These are phyloP conservation scores for Cyberlindnera amylophila DNA, from an alignment of 805 yeast genomes.

Conservation along the genomic window DNA sequence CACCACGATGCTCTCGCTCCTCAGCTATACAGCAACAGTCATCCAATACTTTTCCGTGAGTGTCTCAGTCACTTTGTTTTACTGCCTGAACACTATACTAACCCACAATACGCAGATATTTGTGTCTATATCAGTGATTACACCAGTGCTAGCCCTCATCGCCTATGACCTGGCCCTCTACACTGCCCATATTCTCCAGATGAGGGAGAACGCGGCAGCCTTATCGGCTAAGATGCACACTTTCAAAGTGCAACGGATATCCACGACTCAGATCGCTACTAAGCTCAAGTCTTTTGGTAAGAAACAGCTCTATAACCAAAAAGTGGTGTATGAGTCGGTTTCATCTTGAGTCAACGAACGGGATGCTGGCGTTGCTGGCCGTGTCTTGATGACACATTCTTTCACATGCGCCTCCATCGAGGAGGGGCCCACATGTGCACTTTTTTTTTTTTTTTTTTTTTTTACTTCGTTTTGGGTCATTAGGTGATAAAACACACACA, in stretches of 20 bases:
- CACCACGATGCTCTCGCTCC: background rate
- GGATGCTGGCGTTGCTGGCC: background rate
- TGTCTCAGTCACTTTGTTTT: background rate
- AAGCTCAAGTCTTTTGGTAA: conserved; percentile 9
- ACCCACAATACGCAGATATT: conserved; percentile 4
- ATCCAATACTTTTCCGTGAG: conserved; percentile 15
- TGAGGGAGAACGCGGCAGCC: conserved; percentile 1
- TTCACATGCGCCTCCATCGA: background rate
- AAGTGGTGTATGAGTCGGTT: conserved; percentile 18
- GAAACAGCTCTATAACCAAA: conserved; percentile 12
- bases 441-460: too few species aligned
- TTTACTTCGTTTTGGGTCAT: too few species aligned
- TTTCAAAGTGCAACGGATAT: conserved; percentile 11
- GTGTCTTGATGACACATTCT: background rate
- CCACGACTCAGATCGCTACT: conserved; percentile 8
- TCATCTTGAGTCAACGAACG: background rate
- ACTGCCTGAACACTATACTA: background rate
- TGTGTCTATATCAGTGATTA: conserved; percentile 7
- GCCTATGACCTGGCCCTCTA: conserved; percentile 20
- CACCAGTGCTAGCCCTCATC: conserved; percentile 17
- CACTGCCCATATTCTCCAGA: conserved; percentile 12
- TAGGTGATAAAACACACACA: too few species aligned
- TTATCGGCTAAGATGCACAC: conserved; percentile 7
- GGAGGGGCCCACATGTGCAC: too few species aligned
- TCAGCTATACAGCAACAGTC: background rate